A percentile compares a stretch with the other conserved stretches of the same genome.
These are phyloP conservation scores for Fraxinus velutina DNA, from an alignment of 305 asterid genomes.

Conservation along the genomic window DNA sequence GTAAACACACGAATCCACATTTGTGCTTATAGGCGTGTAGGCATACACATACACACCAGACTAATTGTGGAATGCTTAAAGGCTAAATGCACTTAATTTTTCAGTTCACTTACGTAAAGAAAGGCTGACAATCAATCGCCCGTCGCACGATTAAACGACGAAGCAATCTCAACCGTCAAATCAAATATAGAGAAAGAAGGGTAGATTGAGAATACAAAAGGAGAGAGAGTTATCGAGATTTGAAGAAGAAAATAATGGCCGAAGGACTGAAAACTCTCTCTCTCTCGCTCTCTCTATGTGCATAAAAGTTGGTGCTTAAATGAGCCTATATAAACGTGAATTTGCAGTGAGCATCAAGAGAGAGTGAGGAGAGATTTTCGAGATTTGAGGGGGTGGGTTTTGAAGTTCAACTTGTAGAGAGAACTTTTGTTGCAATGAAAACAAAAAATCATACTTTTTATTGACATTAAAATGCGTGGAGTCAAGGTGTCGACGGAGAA, in stretches of 20 bases:
- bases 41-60: slow-evolving; percentile 6
- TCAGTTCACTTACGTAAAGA: slow-evolving; percentile 27
- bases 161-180: slow-evolving; percentile 35
- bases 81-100: slow-evolving; percentile 10
- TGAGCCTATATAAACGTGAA: background rate
- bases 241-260: slow-evolving; percentile 11
- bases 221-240: slow-evolving; percentile 22
- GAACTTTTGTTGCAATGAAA: background rate
- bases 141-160: slow-evolving; percentile 29
- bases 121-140: slow-evolving; percentile 32
- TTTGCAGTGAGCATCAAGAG: background rate
- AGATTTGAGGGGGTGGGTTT: background rate
- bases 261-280: background rate
- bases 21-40: background rate
- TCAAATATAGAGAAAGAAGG: slow-evolving; percentile 12
- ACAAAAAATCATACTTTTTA: too few species aligned
- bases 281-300: background rate
- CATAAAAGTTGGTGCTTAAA: background rate
- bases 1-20: slow-evolving; percentile 7
- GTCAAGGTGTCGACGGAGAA: too few species aligned
- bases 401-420: background rate
- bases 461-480: too few species aligned
- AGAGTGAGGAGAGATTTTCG: background rate
- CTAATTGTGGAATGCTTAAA: slow-evolving; percentile 30
- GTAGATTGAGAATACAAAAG: background rate